A percentile compares a stretch with the other conserved stretches of the same genome.
These are phyloP conservation scores for Cucumis hystrix DNA, from an alignment of 306 rosid genomes.

Conservation along the genomic window DNA sequence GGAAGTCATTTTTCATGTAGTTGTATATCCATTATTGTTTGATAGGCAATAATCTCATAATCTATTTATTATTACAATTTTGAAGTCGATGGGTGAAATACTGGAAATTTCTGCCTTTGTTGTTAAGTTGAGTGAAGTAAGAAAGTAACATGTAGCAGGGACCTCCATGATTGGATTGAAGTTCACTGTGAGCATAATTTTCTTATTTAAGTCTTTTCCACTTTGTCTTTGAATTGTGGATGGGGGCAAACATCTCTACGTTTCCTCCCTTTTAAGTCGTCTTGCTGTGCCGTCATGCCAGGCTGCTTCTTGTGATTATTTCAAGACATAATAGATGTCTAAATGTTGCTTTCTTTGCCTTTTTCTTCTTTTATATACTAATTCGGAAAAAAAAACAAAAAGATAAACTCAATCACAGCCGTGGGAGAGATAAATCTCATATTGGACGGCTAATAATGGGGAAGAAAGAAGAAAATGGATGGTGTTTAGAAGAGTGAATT, in stretches of 20 bases:
- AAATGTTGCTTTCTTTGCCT: background rate
- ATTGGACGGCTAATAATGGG: background rate
- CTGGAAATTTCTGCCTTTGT: background rate
- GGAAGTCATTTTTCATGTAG: background rate
- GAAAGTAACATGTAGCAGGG: background rate
- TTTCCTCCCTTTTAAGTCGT: background rate
- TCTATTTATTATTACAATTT: background rate
- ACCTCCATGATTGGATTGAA: background rate
- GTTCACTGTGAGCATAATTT: background rate
- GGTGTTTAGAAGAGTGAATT: background rate
- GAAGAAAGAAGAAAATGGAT: background rate
- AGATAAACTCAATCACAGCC: background rate
- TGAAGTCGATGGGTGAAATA: background rate
- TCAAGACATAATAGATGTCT: background rate
- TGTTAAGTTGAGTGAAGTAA: background rate
- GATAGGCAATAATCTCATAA: background rate
- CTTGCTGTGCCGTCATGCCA: slow-evolving; percentile 5
- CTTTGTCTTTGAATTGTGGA: background rate
- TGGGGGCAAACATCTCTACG: background rate
- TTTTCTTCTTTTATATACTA: background rate
- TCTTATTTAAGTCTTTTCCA: background rate
- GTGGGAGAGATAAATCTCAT: background rate
- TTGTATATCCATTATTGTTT: background rate
- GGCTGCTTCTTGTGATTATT: slow-evolving; percentile 6
- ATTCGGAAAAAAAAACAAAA: background rate